Percentiles rank a stretch among this genome's conserved stretches.
Conservation (phyloP, 139 green algal species). For the Chlamydomonas sphaeroides region DNA sequence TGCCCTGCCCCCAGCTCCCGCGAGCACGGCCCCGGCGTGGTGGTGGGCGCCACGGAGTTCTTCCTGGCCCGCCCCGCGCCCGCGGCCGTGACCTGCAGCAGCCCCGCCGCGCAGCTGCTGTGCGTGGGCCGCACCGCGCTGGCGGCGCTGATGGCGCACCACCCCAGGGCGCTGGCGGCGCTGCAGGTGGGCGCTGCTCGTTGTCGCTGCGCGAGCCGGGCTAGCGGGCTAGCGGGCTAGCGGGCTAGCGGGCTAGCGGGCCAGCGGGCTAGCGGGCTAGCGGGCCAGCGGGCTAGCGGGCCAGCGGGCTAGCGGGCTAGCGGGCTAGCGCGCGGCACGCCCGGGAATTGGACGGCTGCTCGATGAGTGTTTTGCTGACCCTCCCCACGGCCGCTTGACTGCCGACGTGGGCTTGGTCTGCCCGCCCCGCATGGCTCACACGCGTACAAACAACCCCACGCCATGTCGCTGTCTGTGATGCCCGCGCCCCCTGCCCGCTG, state of each 20-base stretch:
- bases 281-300: no score
- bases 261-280: neutral
- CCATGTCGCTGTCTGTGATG: neutral
- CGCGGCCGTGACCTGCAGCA: slow-evolving; percentile 18
- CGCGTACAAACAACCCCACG: no score
- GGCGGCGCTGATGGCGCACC: slow-evolving; percentile 10
- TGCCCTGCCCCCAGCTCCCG: slow-evolving; percentile 3
- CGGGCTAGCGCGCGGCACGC: no score
- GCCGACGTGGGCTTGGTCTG: no score
- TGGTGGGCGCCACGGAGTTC: slow-evolving; percentile 51
- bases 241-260: neutral
- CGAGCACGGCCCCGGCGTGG: slow-evolving; percentile 49
- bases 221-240: neutral
- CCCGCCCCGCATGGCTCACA: no score
- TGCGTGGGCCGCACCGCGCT: neutral
- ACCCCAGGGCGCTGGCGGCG: slow-evolving; percentile 35
- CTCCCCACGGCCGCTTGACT: no score
- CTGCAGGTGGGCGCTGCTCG: slow-evolving; percentile 26
- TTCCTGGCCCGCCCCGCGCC: slow-evolving; percentile 41
- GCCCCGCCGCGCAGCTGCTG: slow-evolving; percentile 13
- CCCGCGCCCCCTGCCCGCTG: neutral
- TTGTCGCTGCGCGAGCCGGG: no score
- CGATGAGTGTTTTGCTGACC: no score
- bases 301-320: neutral
- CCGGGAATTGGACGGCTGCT: no score